phyloP scores from a whole-genome alignment of 2,329 filamentous ascomycete genomes.

The Alternaria solani region DNA sequence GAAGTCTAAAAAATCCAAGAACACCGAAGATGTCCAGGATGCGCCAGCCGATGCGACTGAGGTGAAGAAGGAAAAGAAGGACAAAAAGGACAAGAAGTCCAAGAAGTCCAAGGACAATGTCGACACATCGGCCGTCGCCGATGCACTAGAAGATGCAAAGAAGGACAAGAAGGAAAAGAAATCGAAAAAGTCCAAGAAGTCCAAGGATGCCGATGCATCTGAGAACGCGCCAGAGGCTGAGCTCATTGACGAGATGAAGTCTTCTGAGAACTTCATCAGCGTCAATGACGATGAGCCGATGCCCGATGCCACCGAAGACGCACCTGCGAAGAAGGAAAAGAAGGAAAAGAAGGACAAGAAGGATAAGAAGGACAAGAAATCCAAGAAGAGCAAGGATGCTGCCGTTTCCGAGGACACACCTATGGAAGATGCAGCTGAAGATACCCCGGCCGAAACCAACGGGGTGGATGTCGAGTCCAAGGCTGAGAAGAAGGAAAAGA shows the following conservation, averaged over 20 bases:
- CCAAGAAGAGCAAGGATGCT: constrained; percentile 23
- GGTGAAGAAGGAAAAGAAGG: constrained; percentile 27
- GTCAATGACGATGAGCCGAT: constrained; percentile 29
- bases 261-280: constrained; percentile 24
- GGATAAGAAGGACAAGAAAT: constrained; percentile 35
- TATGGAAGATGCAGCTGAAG: constrained; percentile 21
- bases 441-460: constrained; percentile 18
- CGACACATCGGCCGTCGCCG: constrained; percentile 11
- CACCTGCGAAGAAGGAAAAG: constrained; percentile 29
- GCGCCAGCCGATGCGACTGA: constrained; percentile 26
- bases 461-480: constrained; percentile 26
- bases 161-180: constrained; percentile 30
- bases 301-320: constrained; percentile 27
- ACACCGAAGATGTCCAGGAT: constrained; percentile 25
- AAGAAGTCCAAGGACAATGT: constrained; percentile 31
- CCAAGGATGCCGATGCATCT: constrained; percentile 21
- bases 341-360: constrained; percentile 37
- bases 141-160: constrained; percentile 19
- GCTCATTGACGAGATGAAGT: constrained; percentile 23
- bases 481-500: constrained; percentile 31
- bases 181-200: constrained; percentile 35
- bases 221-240: constrained; percentile 21
- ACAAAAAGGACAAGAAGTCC: constrained; percentile 31
- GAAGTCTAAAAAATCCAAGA: constrained; percentile 46
- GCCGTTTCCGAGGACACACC: constrained; percentile 17